phyloP scores from a whole-genome alignment of 768 basidiomycete species.

The Mycena venus region DNA sequence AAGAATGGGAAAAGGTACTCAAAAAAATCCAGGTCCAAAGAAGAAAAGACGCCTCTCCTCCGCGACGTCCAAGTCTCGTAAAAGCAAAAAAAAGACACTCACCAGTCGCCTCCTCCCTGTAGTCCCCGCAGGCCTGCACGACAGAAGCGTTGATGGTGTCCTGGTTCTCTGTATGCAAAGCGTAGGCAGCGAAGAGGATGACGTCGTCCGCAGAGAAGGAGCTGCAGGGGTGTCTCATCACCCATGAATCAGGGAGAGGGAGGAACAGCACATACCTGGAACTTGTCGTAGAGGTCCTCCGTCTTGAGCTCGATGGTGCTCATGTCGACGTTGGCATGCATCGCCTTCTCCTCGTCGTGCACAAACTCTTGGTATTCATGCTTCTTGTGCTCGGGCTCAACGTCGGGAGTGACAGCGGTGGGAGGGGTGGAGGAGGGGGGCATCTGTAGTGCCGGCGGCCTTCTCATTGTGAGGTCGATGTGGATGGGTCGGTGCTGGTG shows the following conservation, averaged over 20 bases:
- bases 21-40: too few species aligned
- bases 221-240: too few species aligned
- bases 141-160: slow-evolving; percentile 96
- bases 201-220: too few species aligned
- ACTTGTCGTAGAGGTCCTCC: slow-evolving; percentile 94
- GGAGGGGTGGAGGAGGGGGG: too few species aligned
- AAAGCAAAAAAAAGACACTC: background rate
- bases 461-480: too few species aligned
- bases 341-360: slow-evolving; percentile 76
- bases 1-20: too few species aligned
- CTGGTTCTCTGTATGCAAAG: slow-evolving; percentile 98
- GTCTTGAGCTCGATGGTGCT: too few species aligned
- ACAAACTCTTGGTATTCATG: slow-evolving; percentile 91
- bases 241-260: too few species aligned
- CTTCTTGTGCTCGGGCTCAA: slow-evolving; percentile 64
- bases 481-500: too few species aligned
- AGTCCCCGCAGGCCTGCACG: slow-evolving; percentile 86
- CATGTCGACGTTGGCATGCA: slow-evolving; percentile 92
- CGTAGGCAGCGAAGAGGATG: slow-evolving; percentile 94
- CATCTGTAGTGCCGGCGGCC: too few species aligned
- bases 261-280: slow-evolving; percentile 56
- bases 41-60: background rate
- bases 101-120: slow-evolving; percentile 88
- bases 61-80: too few species aligned
- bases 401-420: too few species aligned